A percentile compares a stretch with the other conserved stretches of the same genome.
Conservation (phyloP, 2,329 filamentous ascomycete genomes). For the Pseudocercospora crystallina region DNA sequence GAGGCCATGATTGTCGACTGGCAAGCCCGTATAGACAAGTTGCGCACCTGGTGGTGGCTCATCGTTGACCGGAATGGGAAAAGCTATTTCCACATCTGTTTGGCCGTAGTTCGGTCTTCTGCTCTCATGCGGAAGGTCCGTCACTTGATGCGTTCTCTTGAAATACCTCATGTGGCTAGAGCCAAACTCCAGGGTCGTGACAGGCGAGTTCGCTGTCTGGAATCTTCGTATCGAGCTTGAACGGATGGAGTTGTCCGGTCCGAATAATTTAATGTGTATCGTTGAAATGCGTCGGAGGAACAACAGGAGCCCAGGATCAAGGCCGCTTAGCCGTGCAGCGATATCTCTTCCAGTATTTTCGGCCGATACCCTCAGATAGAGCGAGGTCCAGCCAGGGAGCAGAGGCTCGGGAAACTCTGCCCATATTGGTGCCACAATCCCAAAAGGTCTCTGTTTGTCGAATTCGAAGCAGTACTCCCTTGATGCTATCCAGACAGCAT, state of each 20-base stretch:
- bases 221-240: too few relatives aligned
- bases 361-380: constrained; percentile 25
- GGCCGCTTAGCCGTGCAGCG: neutral
- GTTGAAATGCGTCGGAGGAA: neutral
- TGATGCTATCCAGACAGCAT: constrained; percentile 48
- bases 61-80: constrained; percentile 1
- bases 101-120: neutral
- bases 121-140: neutral
- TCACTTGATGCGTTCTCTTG: too few relatives aligned
- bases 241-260: too few relatives aligned
- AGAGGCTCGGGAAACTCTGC: constrained; percentile 23
- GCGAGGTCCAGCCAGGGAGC: constrained; percentile 13
- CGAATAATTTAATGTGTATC: neutral
- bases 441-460: constrained; percentile 31
- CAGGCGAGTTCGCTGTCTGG: too few relatives aligned
- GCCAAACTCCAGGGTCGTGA: too few relatives aligned
- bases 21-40: constrained; percentile 27
- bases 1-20: constrained; percentile 27
- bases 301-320: neutral
- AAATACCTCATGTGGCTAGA: too few relatives aligned
- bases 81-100: neutral
- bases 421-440: constrained; percentile 39
- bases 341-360: neutral
- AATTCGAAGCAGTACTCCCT: constrained; percentile 49
- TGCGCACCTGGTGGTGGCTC: constrained; percentile 13